Evolutionary conservation across 768 basidiomycete species (phyloP), one percentile per base, ranked within the genome.

Genomic region (Termitomyces sp.): DNA sequence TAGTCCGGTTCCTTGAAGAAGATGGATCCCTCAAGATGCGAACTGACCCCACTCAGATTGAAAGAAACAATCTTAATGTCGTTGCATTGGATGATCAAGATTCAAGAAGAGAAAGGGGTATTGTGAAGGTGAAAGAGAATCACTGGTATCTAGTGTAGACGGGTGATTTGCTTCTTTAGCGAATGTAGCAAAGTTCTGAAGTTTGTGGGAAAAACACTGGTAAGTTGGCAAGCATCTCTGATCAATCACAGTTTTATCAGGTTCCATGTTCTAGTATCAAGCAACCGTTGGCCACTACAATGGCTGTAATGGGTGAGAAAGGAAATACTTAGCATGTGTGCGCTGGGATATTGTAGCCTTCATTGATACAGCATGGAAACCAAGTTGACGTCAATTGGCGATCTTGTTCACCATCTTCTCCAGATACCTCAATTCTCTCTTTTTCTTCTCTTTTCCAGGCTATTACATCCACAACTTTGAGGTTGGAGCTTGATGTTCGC

Each of bases 81-180:
- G 59, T 57, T 61, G 76, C 73, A 20, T 71, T 82, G 22, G 80
- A 83, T 56, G 80, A 87, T 24, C 69, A 71, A n/a, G n/a, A n/a
- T n/a, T n/a, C n/a, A n/a, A 12, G 84, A 88, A 62, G 85, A 83
- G 64, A 72, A 62, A 45, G 63, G 59, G 36, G 74, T 77, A 14
- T 84, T 79, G 60, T 88, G 87, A 83, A 83, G 62, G 69, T 85
- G 37, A 76, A 78, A 1, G 74, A 73, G 36, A 81, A 78, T 57
- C 82, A 79, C 52, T 91, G 90, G 89, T 92, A 88, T 76, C 81
- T 84, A 59, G 71, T 81, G 57, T 87, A 76, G 55, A 40, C 54
- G 59, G 49, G 39, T 43, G 34, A 14, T 56, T 10, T 13, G 52
- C n/a, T n/a, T n/a, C n/a, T n/a, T n/a, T n/a, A n/a, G n/a, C n/a